A percentile compares a stretch with the other conserved stretches of the same genome.
These are phyloP conservation scores for Syncephalastrum sp. DNA, from an alignment of 371 early-diverging fungal genomes.

Conservation along the genomic window DNA sequence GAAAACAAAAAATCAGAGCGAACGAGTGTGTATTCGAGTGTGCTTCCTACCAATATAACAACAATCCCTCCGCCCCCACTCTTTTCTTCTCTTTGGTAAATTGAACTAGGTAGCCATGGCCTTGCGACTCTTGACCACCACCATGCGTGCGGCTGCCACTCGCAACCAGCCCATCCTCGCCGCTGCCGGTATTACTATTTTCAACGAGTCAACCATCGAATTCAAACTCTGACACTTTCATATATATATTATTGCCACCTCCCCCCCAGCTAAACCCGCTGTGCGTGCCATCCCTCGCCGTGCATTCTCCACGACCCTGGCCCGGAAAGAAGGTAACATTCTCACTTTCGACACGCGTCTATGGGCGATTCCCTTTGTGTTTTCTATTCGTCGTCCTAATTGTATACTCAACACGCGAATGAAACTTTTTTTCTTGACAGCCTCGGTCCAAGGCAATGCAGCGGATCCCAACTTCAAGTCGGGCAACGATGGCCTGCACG, in stretches of 20 bases:
- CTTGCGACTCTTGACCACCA: conserved; percentile 31
- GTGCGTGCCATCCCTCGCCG: conserved; percentile 26
- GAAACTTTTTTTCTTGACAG: conserved; percentile 2
- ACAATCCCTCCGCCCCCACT: too few relatives aligned
- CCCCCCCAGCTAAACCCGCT: conserved; percentile 21
- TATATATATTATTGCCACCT: neutral
- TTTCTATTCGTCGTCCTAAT: neutral
- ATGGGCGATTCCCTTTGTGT: neutral
- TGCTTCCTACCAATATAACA: too few relatives aligned
- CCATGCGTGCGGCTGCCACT: conserved; percentile 33
- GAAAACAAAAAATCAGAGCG: too few relatives aligned
- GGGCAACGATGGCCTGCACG: conserved; percentile 65
- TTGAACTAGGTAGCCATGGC: conserved; percentile 25
- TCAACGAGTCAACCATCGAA: neutral
- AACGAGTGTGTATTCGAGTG: too few relatives aligned
- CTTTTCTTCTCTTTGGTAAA: too few relatives aligned
- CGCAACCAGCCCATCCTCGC: conserved; percentile 19
- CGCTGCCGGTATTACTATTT: conserved; percentile 12
- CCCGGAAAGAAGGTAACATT: conserved; percentile 31
- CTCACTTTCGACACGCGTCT: neutral
- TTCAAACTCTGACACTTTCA: conserved; percentile 2
- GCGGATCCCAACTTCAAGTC: conserved; percentile 52
- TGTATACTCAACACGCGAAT: neutral
- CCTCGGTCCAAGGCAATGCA: neutral
- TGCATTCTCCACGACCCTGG: conserved; percentile 26